Conservation (phyloP, 768 basidiomycete genomes). For the Ramaria sp. region DNA sequence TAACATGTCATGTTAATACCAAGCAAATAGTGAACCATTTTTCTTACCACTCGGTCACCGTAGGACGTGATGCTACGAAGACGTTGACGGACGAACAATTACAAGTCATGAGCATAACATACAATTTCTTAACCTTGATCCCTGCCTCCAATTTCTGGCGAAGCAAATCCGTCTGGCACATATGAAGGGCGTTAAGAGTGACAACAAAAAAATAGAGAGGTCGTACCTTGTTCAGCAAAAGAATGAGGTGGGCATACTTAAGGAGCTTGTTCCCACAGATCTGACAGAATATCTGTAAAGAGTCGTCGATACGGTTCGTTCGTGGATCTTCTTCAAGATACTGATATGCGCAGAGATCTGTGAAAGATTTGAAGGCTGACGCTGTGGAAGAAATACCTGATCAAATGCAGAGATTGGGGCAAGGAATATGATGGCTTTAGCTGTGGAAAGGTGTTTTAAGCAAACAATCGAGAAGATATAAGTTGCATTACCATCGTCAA, state of each 20-base stretch:
- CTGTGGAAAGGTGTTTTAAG: conserved; percentile 23
- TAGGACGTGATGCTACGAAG: conserved; percentile 7
- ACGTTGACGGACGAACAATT: background rate
- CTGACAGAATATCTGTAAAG: conserved; percentile 63
- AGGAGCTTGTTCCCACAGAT: conserved; percentile 71
- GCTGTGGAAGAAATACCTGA: conserved; percentile 36
- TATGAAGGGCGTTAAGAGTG: background rate
- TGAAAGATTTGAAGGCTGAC: background rate
- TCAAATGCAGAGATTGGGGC: conserved; percentile 83
- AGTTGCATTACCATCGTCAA: conserved; percentile 53
- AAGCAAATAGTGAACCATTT: background rate
- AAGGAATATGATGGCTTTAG: conserved; percentile 77
- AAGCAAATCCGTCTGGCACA: conserved; percentile 14
- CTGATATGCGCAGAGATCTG: conserved; percentile 24
- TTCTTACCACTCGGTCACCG: conserved; percentile 4
- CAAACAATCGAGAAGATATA: background rate
- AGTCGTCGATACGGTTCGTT: conserved; percentile 74
- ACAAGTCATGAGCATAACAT: conserved; percentile 5
- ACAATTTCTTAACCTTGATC: conserved; percentile 16
- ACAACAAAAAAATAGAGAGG: conserved; percentile 9
- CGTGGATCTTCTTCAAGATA: conserved; percentile 75
- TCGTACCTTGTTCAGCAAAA: conserved; percentile 70
- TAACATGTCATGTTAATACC: background rate
- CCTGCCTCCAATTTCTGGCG: conserved; percentile 15
- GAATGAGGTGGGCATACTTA: conserved; percentile 58